phyloP scores from a whole-genome alignment of 768 basidiomycete genomes.

The Bullera alba region DNA sequence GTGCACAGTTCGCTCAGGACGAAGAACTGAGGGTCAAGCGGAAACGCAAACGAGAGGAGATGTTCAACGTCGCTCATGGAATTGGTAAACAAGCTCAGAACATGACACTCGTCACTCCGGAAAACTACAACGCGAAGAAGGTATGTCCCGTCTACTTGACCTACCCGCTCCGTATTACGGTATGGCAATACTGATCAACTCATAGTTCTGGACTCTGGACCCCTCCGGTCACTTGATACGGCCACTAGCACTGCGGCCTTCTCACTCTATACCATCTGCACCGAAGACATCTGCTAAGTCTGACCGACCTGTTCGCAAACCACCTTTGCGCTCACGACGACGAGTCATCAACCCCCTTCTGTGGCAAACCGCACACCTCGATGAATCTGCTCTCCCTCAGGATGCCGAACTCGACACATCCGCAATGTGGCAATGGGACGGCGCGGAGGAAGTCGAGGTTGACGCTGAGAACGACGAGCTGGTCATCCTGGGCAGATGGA shows the following conservation, averaged over 20 bases:
- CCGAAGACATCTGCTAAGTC: not conserved
- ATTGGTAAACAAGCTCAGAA: constrained; percentile 38
- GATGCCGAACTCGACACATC: not conserved
- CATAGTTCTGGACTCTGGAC: constrained; percentile 26
- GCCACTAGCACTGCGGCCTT: constrained; percentile 38
- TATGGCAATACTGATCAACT: not conserved
- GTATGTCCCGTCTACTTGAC: constrained; percentile 6
- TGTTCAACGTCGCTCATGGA: constrained; percentile 12
- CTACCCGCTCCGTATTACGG: not conserved
- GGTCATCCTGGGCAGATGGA: not conserved
- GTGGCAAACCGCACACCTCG: constrained; percentile 23
- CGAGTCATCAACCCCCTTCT: constrained; percentile 36
- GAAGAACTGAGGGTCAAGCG: constrained; percentile 16
- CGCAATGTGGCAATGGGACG: not conserved
- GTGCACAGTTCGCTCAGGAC: not conserved
- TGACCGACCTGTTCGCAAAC: not conserved
- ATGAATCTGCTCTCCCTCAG: not conserved
- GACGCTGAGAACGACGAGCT: not conserved
- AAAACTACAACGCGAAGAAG: constrained; percentile 12
- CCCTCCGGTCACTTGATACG: constrained; percentile 21
- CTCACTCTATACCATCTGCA: constrained; percentile 26
- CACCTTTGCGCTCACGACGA: constrained; percentile 25
- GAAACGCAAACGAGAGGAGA: constrained; percentile 15
- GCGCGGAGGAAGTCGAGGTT: not conserved
- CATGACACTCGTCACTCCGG: constrained; percentile 26